Conservation (phyloP, 495 filamentous ascomycete species). For the Lophiotrema nucula region DNA sequence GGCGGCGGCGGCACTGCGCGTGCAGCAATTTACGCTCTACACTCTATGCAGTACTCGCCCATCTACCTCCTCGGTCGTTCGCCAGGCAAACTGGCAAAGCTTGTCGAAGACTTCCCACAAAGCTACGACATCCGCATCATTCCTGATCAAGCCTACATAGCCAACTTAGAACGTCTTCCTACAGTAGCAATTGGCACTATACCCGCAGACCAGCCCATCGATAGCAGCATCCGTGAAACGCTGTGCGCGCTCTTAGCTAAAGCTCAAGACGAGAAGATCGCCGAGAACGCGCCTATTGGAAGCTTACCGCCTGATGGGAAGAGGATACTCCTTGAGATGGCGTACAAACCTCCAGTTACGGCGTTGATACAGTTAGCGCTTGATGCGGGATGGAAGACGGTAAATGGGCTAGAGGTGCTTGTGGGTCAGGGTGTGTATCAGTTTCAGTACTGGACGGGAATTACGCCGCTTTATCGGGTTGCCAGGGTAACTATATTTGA, state of each 20-base stretch:
- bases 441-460: conserved; percentile 79
- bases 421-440: conserved; percentile 84
- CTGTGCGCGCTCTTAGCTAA: conserved; percentile 62
- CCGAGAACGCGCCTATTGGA: conserved; percentile 31
- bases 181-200: conserved; percentile 83
- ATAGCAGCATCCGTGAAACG: conserved; percentile 65
- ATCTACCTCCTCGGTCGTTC: conserved; percentile 85
- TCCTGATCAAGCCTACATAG: conserved; percentile 50
- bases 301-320: conserved; percentile 28
- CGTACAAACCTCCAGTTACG: conserved; percentile 84
- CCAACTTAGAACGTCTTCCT: conserved; percentile 53
- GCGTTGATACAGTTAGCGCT: conserved; percentile 81
- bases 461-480: conserved; percentile 65
- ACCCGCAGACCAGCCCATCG: conserved; percentile 84
- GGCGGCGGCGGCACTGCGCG: conserved; percentile 90
- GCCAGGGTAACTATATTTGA: conserved; percentile 48
- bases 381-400: conserved; percentile 78
- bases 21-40: conserved; percentile 85
- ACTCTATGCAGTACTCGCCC: conserved; percentile 75
- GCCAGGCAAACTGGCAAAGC: conserved; percentile 60
- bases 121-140: conserved; percentile 72
- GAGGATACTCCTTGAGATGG: conserved; percentile 87
- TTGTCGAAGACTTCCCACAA: conserved; percentile 70
- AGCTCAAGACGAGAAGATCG: conserved; percentile 29
- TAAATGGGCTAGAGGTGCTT: conserved; percentile 86